Base-by-base conservation (phyloP, 1,284 basidiomycete genomes). In the Vanrija humicola region DNA sequence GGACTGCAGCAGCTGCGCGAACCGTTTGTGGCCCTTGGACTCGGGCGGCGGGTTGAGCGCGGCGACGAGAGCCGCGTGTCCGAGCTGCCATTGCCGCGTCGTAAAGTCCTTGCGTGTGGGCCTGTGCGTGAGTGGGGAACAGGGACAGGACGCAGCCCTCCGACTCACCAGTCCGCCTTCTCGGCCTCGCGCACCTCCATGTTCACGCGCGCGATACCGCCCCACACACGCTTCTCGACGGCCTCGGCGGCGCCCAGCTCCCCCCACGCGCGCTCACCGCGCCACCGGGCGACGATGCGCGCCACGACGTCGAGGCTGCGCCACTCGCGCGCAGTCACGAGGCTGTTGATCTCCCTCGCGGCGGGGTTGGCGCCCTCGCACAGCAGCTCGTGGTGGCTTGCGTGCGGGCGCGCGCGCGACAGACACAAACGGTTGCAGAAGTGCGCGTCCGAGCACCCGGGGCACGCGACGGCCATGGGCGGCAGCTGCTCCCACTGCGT, bases 371-470 rank as follows among this genome's bases (percentile, higher is more conserved):
- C 83, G 1, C 82, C 79, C 1, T 84, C 79, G 65, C 90, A 94
- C 9, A 94, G 79, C 2, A 93, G 76, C 0, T 85, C 82, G 61
- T 91, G 89, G 8, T 82, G 82, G 52, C 80, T 81, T 0, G 79
- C 80, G 5, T 66, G 61, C 0, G 83, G 82, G 18, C 85, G 82
- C 1, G 66, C 58, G 50, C 67, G 63, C 7, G 81, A 72, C 15
- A 83, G 80, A 68, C 90, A 93, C 1, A 89, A 80, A 4, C 87
- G 82, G 61, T 84, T 88, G 77, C 90, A 93, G 77, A 90, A 94
- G 40, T 83, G 78, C 8, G 84, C 82, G 14, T 82, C 78, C 64
- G 52, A 29, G 55, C 73, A 75, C 18, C 56, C 40, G 1, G 55
- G 55, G 52, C 73, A 75, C n/a, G 63, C 48, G 28, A 65, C 58